Conservation (phyloP, 371 early-diverging fungal species). For the Zopfochytrium polystomum region DNA sequence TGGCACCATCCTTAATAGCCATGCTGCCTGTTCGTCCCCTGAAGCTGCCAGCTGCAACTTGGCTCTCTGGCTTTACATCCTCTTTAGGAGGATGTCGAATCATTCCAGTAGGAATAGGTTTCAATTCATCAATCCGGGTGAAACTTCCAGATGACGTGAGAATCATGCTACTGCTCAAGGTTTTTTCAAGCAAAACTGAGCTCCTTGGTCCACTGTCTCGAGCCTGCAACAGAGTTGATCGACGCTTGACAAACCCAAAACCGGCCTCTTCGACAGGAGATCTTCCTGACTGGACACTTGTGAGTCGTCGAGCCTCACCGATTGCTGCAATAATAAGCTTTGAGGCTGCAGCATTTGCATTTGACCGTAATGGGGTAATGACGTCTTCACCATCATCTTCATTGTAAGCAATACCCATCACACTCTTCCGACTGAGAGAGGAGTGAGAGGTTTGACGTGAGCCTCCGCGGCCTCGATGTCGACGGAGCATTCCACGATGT, state of each 20-base stretch:
- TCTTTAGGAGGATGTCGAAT: conserved; percentile 18
- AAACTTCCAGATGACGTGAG: no score
- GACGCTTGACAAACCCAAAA: conserved; percentile 27
- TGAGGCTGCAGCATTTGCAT: background rate
- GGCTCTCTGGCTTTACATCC: conserved; percentile 1
- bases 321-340: background rate
- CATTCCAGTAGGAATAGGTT: conserved; percentile 31
- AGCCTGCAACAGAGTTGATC: conserved; percentile 14
- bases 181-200: no score
- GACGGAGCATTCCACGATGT: no score
- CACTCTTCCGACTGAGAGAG: background rate
- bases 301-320: background rate
- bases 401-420: background rate
- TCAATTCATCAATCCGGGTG: background rate
- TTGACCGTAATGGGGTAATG: background rate
- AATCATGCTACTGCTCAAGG: no score
- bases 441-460: background rate
- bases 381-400: conserved; percentile 1
- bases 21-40: conserved; percentile 1
- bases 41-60: no score
- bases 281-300: no score
- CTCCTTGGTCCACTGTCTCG: no score
- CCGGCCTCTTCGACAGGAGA: conserved; percentile 4
- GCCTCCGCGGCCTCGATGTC: background rate
- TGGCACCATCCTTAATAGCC: background rate